Evolutionary conservation across 495 filamentous ascomycete genomes (phyloP).

Genomic region (Penicillium malachiteum): DNA sequence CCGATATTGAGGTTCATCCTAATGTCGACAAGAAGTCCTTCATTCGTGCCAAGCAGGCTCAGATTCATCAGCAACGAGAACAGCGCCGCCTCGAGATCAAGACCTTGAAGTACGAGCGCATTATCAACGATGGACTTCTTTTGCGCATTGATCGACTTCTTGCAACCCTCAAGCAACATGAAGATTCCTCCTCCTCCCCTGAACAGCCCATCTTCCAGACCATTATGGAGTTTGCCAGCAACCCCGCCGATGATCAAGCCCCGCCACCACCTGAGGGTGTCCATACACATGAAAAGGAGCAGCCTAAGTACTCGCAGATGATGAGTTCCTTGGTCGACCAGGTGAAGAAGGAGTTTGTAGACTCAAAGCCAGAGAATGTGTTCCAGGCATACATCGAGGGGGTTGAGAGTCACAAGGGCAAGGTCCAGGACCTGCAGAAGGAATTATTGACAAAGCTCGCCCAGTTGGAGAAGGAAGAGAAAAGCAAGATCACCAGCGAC

Average conservation of each 20-base stretch:
- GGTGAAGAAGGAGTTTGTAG: constrained; percentile 85
- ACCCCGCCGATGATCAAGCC: constrained; percentile 71
- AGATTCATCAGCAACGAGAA: constrained; percentile 87
- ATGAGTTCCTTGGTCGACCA: constrained; percentile 89
- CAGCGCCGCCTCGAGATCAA: constrained; percentile 85
- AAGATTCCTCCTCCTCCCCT: constrained; percentile 64
- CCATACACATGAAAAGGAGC: constrained; percentile 68
- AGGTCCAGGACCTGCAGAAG: constrained; percentile 74
- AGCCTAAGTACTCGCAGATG: constrained; percentile 91
- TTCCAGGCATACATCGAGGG: constrained; percentile 73
- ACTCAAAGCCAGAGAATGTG: constrained; percentile 60
- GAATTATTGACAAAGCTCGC: constrained; percentile 70
- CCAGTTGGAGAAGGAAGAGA: constrained; percentile 83
- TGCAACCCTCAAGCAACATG: constrained; percentile 63
- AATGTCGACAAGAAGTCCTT: constrained; percentile 99
- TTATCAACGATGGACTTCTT: constrained; percentile 88
- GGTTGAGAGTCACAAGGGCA: constrained; percentile 68
- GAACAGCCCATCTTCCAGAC: constrained; percentile 84
- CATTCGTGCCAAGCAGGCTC: constrained; percentile 95
- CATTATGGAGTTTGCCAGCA: constrained; percentile 73
- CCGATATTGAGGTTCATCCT: constrained; percentile 96
- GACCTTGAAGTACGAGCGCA: constrained; percentile 87
- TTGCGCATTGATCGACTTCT: constrained; percentile 78
- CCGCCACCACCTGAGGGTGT: constrained; percentile 73
- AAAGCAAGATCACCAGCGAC: constrained; percentile 91